Percentiles rank a stretch among this genome's conserved stretches.
phyloP scores from a whole-genome alignment of 2,329 filamentous ascomycete species.

The Pestalotiopsis sp. region DNA sequence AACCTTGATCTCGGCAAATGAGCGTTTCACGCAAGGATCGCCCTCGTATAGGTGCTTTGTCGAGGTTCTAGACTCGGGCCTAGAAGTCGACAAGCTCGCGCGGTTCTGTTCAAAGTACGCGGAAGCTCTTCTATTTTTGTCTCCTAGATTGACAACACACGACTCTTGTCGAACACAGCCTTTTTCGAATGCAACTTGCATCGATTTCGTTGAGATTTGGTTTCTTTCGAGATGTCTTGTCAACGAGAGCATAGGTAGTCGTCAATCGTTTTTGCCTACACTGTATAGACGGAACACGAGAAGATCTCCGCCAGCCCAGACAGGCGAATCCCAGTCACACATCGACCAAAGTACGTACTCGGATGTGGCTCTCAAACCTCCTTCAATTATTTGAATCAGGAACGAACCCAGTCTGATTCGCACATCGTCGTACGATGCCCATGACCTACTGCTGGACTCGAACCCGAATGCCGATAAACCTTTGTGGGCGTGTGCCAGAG shows the following conservation, averaged over 20 bases:
- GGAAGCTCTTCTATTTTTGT: conserved; percentile 5
- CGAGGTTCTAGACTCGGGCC: neutral
- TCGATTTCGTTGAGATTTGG: neutral
- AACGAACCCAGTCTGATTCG: neutral
- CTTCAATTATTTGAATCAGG: neutral
- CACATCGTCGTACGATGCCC: neutral
- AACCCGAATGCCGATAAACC: neutral
- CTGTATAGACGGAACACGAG: neutral
- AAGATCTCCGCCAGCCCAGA: neutral
- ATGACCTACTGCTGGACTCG: neutral
- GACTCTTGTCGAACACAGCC: neutral
- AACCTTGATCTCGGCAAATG: conserved; percentile 6
- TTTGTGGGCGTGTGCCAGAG: neutral
- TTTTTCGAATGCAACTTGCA: neutral
- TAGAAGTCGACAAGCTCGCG: neutral
- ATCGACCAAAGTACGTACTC: neutral
- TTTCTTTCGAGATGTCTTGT: neutral
- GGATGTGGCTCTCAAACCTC: neutral
- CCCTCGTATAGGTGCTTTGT: conserved; percentile 2
- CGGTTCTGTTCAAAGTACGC: neutral
- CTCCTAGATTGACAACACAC: neutral
- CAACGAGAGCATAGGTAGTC: neutral
- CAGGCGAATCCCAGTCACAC: neutral
- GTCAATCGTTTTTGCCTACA: neutral
- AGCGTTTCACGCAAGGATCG: neutral